Evolutionary conservation across 2,329 filamentous ascomycete species (phyloP), one percentile per base, ranked within the genome.

Genomic region (Colletotrichum chlorophyti): DNA sequence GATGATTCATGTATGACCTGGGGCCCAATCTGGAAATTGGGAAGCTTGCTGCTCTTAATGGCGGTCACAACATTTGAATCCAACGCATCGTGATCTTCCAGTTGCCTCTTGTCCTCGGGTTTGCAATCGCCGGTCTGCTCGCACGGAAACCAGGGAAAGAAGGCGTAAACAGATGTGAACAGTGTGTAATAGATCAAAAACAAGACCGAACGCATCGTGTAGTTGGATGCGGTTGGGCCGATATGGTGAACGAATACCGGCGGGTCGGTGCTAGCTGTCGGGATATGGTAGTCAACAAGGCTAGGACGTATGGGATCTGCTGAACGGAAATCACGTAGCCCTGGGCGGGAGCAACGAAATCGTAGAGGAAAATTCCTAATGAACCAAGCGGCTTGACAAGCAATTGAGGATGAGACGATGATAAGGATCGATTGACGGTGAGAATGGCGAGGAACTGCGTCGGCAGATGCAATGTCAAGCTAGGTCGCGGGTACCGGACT

Each of bases 171-270:
- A 46, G 74, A 69, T 34, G 76, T 71, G 52, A 75, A 72, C 72
- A 77, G 83, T 67, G n/a, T n/a, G n/a, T n/a, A n/a, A n/a, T n/a
- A n/a, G n/a, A 84, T 66, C 64, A 79, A 75, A 67, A 85, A 68
- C 66, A 78, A 78, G 58, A 79, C 65, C 38, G 73, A 66, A 62
- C 73, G 74, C 80, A 83, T 83, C 60, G 63, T 72, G 70, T 12
- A 6, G 15, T 53, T 72, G 68, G 60, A 26, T 17, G 8, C 10
- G 11, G n/a, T n/a, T n/a, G n/a, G n/a, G n/a, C n/a, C n/a, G n/a
- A n/a, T n/a, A n/a, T n/a, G n/a, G n/a, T n/a, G n/a, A n/a, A n/a
- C n/a, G n/a, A n/a, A n/a, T n/a, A n/a, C n/a, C n/a, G n/a, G n/a
- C n/a, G n/a, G n/a, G n/a, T n/a, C n/a, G n/a, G n/a, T n/a, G n/a